phyloP scores from a whole-genome alignment of 495 filamentous ascomycete species.

The Hypoxylon lenormandii region DNA sequence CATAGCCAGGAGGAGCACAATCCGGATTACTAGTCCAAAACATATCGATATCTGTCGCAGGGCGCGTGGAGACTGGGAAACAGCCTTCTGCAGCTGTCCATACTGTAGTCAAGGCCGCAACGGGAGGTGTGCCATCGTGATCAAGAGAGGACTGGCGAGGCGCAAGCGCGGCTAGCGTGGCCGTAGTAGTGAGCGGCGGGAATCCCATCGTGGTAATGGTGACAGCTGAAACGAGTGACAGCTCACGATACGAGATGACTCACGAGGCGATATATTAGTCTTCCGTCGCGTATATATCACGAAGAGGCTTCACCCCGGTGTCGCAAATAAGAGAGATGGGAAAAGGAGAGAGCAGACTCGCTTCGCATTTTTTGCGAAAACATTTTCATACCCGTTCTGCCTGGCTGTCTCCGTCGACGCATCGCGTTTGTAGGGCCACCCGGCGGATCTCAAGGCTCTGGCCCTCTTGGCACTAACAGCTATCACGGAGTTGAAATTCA shows the following conservation, averaged over 20 bases:
- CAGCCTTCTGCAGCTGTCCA: slow-evolving; percentile 26
- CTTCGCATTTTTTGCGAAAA: background rate
- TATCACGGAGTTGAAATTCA: slow-evolving; percentile 2
- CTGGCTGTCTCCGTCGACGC: background rate
- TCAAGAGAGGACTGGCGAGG: slow-evolving; percentile 22
- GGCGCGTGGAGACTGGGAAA: slow-evolving; percentile 22
- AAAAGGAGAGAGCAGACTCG: background rate
- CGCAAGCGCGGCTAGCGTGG: slow-evolving; percentile 6
- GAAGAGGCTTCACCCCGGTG: background rate
- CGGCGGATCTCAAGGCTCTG: slow-evolving; percentile 3
- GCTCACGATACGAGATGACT: background rate
- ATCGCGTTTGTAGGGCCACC: background rate
- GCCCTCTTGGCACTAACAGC: slow-evolving; percentile 18
- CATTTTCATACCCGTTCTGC: background rate
- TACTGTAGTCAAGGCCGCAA: slow-evolving; percentile 35
- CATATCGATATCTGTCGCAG: slow-evolving; percentile 21
- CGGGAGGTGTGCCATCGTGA: slow-evolving; percentile 36
- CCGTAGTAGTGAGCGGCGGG: slow-evolving; percentile 28
- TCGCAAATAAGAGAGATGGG: background rate
- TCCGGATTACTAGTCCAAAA: slow-evolving; percentile 26
- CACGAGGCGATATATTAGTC: background rate
- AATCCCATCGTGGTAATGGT: slow-evolving; percentile 13
- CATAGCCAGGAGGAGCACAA: slow-evolving; percentile 29
- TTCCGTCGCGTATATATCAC: background rate
- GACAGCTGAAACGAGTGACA: slow-evolving; percentile 16